Evolutionary conservation across 495 filamentous ascomycete species (phyloP), one percentile per base, ranked within the genome.

Genomic region (Amniculicola lignicola): DNA sequence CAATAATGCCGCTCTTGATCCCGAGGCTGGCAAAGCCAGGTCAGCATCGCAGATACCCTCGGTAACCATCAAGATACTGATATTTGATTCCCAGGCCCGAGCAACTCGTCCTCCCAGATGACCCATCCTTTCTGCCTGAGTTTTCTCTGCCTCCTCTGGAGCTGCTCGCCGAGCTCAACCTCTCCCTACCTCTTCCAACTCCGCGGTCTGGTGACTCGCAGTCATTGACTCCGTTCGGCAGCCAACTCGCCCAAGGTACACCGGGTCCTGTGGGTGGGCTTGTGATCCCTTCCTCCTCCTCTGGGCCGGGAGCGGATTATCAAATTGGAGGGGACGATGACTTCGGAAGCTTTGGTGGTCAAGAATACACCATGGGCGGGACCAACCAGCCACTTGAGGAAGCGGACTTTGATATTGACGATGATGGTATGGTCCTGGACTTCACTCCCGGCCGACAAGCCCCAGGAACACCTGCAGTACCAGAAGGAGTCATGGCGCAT

Each of bases 71-170:
- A 12, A 65, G 29, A 42, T 11, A 45, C 50, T 54, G 23, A 54
- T 25, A 44, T 41, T 48, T 44, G 16, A 18, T 7, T 42, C 42
- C 5, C 62, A 96, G 92, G 54, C 85, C 84, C 18, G 86, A 87
- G 38, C 87, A 89, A 57, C 81, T 96, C 39, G 68, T 90, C 12
- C 76, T 96, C 3, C 72, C 77, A 18, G 89, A 98, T 57, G 93
- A 97, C 67, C 90, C 90, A 4, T 78, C 82, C n/a, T 96, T 96
- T 61, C 67, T 90, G 1, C 87, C 87, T 0, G 86, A 88, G 33
- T 76, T 81, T 19, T 71, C 31, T 4, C 39, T 64, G 19, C 56
- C 56, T 68, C 40, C 73, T 87, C 15, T 78, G 78, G 10, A 72
- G 74, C 9, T 57, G 18, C 48, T 65, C 10, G 67, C 85, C 16